phyloP scores from a whole-genome alignment of 208 protist species.

The Phytomonas serpens region DNA sequence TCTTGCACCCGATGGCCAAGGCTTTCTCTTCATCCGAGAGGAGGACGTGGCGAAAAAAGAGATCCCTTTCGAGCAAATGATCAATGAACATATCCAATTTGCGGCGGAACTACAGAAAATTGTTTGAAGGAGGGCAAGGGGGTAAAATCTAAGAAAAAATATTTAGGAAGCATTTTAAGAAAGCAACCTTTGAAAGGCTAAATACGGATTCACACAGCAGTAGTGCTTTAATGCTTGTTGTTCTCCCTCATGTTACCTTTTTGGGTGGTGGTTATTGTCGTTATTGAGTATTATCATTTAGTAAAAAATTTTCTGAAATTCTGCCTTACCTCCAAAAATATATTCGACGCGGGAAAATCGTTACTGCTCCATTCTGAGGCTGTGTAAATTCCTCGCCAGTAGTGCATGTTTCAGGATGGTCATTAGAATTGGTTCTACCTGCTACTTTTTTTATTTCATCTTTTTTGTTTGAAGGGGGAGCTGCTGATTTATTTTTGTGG shows the following conservation, averaged over 20 bases:
- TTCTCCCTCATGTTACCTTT: constrained; percentile 10
- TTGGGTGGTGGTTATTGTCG: not conserved
- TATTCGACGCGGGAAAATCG: not conserved
- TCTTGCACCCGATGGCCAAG: constrained; percentile 29
- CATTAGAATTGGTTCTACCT: not conserved
- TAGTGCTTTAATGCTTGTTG: not conserved
- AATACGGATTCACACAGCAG: not conserved
- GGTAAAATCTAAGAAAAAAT: not conserved
- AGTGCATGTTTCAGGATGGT: not conserved
- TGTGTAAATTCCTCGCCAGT: not conserved
- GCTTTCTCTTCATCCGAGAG: constrained; percentile 71
- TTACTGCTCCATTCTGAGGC: not conserved
- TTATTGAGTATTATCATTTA: not conserved
- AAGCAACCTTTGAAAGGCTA: not conserved
- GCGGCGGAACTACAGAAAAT: constrained; percentile 78
- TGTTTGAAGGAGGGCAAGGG: constrained; percentile 29
- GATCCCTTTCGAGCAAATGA: constrained; percentile 77
- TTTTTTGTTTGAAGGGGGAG: constrained; percentile 3
- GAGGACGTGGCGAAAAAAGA: constrained; percentile 66
- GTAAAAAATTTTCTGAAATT: not conserved
- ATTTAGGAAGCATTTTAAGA: not conserved
- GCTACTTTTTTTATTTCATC: constrained; percentile 12
- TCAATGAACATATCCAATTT: constrained; percentile 68
- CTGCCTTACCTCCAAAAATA: not conserved
- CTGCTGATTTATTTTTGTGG: not conserved